Base-by-base conservation (phyloP, 148 eudicot genomes). In the Chenopodium album region DNA sequence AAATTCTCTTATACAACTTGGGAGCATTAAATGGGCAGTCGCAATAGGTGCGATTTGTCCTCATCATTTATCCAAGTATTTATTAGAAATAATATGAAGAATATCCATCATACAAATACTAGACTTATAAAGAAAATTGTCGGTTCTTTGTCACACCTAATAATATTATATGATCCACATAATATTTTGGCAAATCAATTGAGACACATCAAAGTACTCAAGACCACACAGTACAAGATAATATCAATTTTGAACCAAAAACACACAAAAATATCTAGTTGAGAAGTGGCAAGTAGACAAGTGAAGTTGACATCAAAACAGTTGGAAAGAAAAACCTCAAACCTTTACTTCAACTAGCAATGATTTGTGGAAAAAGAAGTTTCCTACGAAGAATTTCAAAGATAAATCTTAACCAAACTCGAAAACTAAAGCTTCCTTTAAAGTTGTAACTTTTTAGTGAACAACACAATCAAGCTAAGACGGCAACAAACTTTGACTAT, bases 121-220 rank as follows among this genome's bases (percentile, higher is more conserved):
- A 41, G 8, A 41, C 44, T 29, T 72, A 1, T 79, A 79, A 71
- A 76, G 66, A 69, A 69, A 20, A 69, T 34, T 80, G 83, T 69
- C 80, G 80, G 83, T 31, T 44, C 65, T 32, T 22, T 28, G 73
- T 23, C 82, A 79, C n/a, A 83, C 63, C 75, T 78, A 83, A 0
- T 50, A 68, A 79, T 28, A 70, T 76, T 56, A 69, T 69, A 47
- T 23, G 66, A 79, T 62, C 50, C 79, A 84, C 79, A 70, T 13
- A 73, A 44, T 32, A 56, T 64, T 79, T 71, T n/a, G 54, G 75
- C 64, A 77, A 79, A 79, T 72, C 80, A 80, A 79, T 79, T 69
- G 76, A 76, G 77, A 79, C 86, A 84, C 86, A 79, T 80, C 73
- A 80, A 84, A 76, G 77, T 74, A 84, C 41, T 52, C 31, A 60